Evolutionary conservation across 129 eudicot species (phyloP), one percentile per base, ranked within the genome.

Genomic region (Deinandra increscens): DNA sequence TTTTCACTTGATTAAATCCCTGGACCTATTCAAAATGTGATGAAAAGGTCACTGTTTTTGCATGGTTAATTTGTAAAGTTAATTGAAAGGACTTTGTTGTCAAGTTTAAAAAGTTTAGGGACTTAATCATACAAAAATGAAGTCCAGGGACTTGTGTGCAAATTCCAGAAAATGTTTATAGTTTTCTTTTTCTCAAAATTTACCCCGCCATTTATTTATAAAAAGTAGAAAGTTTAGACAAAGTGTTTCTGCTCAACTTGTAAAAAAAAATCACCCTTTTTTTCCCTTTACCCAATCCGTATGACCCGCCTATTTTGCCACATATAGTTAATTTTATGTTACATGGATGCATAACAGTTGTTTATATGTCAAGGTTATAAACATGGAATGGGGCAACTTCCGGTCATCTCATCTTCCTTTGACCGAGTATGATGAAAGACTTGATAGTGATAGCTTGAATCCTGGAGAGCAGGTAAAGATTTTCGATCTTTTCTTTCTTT

Each of bases 381-480:
- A 91, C 72, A 88, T 82, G 90, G 97, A 91, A 68, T 88, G 96
- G 97, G 96, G 96, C 55, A 85, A 82, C 82, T 91, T 91, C 59
- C 79, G 82, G 8, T 78, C 96, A 51, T 86, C 94, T 7, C 94
- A 88, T 84, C 91, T 91, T 84, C 97, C 97, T 39, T 64, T 91
- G 17, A 91, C 94, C 1, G 94, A 88, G 44, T 91, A 82, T 45
- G 97, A 91, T 61, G 79, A 73, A 41, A 78, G 65, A 41, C 83
- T 91, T 55, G 97, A 91, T 75, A 77, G 42, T 6, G 96, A 88
- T 31, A 88, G 96, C 76, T 82, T 88, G 41, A 91, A 91, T 62
- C 96, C 96, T 43, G 94, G 97, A n/a, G 94, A 90, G 58, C 94
- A 90, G 93, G 96, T 89, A 31, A 49, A 42, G 53, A 53, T 9